phyloP scores from a whole-genome alignment of 176 grass and related monocot genomes.

The Hsuehochloa calcarea region DNA sequence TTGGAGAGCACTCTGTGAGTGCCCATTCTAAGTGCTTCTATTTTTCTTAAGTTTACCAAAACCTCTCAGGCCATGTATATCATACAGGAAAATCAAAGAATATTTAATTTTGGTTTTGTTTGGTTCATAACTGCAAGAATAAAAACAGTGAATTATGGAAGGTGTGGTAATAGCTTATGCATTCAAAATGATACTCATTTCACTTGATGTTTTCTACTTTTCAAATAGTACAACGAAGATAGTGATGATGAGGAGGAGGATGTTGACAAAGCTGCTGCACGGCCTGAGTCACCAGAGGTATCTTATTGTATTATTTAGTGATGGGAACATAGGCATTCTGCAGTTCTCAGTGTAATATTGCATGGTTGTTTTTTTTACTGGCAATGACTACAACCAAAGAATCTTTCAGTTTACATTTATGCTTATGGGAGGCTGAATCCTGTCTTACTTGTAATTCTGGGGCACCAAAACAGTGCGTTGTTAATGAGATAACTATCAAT shows the following conservation, averaged over 20 bases:
- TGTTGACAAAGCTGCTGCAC: slow-evolving; percentile 32
- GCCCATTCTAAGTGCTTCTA: slow-evolving; percentile 16
- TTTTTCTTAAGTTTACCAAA: slow-evolving; percentile 10
- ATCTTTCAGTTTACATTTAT: slow-evolving; percentile 16
- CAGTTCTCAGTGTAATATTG: slow-evolving; percentile 9
- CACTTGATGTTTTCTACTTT: slow-evolving; percentile 30
- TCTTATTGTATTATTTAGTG: slow-evolving; percentile 18
- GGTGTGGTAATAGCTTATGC: neutral
- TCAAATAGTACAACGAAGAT: slow-evolving; percentile 70
- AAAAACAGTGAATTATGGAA: slow-evolving; percentile 10
- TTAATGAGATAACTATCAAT: slow-evolving; percentile 9
- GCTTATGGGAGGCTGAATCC: slow-evolving; percentile 7
- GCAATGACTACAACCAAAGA: neutral
- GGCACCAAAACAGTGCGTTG: neutral
- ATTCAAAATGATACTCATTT: slow-evolving; percentile 23
- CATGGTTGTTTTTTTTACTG: neutral
- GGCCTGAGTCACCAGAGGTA: slow-evolving; percentile 45
- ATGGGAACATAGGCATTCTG: slow-evolving; percentile 1
- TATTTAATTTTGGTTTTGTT: neutral
- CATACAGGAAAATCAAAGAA: slow-evolving; percentile 19
- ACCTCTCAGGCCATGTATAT: neutral
- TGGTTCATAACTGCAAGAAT: neutral
- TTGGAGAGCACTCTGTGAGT: slow-evolving; percentile 85
- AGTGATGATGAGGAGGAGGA: slow-evolving; percentile 65
- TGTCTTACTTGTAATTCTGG: neutral